Evolutionary conservation across 371 early-diverging fungal species (phyloP).

Genomic region (Mucor plumbeus): DNA sequence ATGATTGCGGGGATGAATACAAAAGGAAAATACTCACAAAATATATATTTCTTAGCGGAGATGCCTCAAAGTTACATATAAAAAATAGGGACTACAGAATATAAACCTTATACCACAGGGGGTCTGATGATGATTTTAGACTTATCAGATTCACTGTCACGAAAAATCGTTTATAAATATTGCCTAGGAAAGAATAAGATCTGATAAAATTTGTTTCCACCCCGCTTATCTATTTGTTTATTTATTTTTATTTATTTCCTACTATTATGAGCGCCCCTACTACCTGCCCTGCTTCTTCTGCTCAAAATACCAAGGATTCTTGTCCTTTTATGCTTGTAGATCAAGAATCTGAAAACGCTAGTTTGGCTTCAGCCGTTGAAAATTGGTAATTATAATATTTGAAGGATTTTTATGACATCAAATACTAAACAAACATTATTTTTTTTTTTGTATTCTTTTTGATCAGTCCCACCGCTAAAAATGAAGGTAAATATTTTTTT

Average conservation of each 20-base stretch:
- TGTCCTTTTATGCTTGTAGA: constrained; percentile 14
- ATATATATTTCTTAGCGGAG: constrained; percentile 10
- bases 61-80: not conserved
- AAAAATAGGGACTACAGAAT: not conserved
- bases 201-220: constrained; percentile 20
- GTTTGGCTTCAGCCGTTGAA: not conserved
- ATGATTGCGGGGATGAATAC: constrained; percentile 17
- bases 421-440: not conserved
- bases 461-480: not conserved
- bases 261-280: constrained; percentile 13
- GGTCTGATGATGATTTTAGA: constrained; percentile 3
- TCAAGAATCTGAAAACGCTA: not conserved
- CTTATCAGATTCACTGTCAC: constrained; percentile 30
- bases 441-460: not conserved
- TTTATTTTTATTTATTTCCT: not conserved
- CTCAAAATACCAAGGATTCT: constrained; percentile 9
- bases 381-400: not conserved
- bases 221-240: constrained; percentile 10
- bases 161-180: constrained; percentile 3
- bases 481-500: not conserved
- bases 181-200: constrained; percentile 12
- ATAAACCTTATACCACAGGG: constrained; percentile 19
- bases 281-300: not conserved
- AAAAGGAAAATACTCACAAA: not conserved
- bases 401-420: not conserved